These are phyloP conservation scores for Daldinia bambusicola DNA, from an alignment of 495 filamentous ascomycete genomes.

Conservation along the genomic window DNA sequence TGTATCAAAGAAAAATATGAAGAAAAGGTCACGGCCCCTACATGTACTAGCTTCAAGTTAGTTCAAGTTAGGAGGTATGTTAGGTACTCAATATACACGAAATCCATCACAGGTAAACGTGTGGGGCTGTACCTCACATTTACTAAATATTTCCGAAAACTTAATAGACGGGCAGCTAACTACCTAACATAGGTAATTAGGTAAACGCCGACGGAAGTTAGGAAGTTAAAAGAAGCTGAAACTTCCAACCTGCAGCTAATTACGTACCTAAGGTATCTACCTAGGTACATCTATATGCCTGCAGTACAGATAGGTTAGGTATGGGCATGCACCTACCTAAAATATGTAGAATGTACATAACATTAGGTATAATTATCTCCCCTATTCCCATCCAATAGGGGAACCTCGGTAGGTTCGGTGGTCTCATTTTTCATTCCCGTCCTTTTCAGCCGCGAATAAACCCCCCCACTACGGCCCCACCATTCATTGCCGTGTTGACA, in stretches of 20 bases:
- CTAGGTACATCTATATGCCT: not conserved
- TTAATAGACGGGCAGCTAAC: slow-evolving; percentile 1
- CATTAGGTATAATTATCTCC: not conserved
- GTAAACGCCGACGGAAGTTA: slow-evolving; percentile 16
- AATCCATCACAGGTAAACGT: not conserved
- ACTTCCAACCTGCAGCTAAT: too few relatives aligned
- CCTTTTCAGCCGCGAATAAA: slow-evolving; percentile 44
- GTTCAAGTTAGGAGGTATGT: too few relatives aligned
- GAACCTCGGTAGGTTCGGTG: not conserved
- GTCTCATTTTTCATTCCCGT: slow-evolving; percentile 43
- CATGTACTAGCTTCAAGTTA: too few relatives aligned
- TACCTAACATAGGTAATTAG: too few relatives aligned
- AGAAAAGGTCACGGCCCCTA: too few relatives aligned
- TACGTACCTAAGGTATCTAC: too few relatives aligned
- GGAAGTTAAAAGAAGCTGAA: not conserved
- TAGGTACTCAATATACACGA: not conserved
- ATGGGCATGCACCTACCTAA: not conserved
- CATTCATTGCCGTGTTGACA: slow-evolving; percentile 55
- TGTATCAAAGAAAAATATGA: too few relatives aligned
- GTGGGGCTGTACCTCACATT: not conserved
- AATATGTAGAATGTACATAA: too few relatives aligned
- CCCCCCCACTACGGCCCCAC: slow-evolving; percentile 54
- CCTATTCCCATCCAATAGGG: slow-evolving; percentile 16
- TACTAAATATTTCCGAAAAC: slow-evolving; percentile 3
- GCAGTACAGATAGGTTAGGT: not conserved